A percentile compares a stretch with the other conserved stretches of the same genome.
Evolutionary conservation across 2,329 filamentous ascomycete genomes (phyloP).

Genomic region (Exophiala phaeomuriformis): DNA sequence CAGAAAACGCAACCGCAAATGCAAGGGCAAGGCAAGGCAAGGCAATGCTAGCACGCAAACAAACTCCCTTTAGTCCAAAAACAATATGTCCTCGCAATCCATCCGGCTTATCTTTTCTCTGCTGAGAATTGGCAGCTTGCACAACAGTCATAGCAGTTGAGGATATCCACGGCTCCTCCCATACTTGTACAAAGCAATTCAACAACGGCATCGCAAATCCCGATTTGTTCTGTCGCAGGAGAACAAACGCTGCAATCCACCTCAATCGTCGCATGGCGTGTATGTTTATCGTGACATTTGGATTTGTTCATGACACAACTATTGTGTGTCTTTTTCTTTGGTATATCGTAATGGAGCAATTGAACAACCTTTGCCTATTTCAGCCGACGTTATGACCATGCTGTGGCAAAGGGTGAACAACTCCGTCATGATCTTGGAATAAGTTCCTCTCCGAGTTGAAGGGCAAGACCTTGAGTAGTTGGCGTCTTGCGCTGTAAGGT

Average conservation of each 20-base stretch:
- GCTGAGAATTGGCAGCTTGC: background rate
- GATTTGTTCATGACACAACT: slow-evolving; percentile 17
- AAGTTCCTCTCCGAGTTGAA: slow-evolving; percentile 61
- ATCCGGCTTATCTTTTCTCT: background rate
- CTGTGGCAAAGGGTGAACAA: background rate
- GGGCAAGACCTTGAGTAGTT: slow-evolving; percentile 44
- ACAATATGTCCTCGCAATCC: background rate
- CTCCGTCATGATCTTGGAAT: slow-evolving; percentile 20
- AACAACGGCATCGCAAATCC: slow-evolving; percentile 1
- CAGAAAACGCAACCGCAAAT: background rate
- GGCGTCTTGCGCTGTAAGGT: slow-evolving; percentile 20
- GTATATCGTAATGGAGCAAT: slow-evolving; percentile 11
- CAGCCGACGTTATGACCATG: background rate
- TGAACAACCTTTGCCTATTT: background rate
- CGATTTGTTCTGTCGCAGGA: background rate
- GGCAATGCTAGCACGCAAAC: background rate
- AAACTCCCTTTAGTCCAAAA: background rate
- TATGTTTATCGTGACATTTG: slow-evolving; percentile 22
- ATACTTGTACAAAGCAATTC: background rate
- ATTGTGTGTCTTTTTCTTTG: slow-evolving; percentile 9
- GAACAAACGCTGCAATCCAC: slow-evolving; percentile 6
- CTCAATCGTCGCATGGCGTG: slow-evolving; percentile 9
- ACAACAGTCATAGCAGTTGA: background rate
- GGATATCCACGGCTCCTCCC: background rate
- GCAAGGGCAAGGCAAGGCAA: slow-evolving; percentile 1